These are phyloP conservation scores for Podaxis carcinomalis DNA, from an alignment of 768 basidiomycete species.

Conservation along the genomic window DNA sequence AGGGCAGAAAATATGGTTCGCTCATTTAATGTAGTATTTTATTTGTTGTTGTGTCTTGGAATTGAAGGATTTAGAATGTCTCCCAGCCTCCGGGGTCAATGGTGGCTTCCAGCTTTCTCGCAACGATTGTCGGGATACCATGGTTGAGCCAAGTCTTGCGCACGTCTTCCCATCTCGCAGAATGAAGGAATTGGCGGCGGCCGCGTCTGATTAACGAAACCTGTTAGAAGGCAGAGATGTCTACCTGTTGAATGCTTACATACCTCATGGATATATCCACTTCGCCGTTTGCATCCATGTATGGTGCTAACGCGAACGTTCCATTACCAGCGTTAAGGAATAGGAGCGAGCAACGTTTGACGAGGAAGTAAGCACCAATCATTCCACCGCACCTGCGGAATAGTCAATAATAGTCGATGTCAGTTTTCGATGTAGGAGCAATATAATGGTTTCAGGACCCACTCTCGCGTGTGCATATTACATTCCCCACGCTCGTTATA, in stretches of 20 bases:
- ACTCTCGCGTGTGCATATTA: conserved; percentile 95
- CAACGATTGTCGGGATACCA: conserved; percentile 84
- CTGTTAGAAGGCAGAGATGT: neutral
- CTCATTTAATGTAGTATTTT: no score
- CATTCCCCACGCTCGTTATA: conserved; percentile 83
- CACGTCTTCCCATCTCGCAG: conserved; percentile 85
- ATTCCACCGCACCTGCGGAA: conserved; percentile 79
- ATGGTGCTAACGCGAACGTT: conserved; percentile 83
- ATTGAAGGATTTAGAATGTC: conserved; percentile 46
- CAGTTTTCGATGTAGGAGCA: neutral
- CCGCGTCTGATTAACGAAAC: conserved; percentile 56
- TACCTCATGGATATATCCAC: conserved; percentile 90
- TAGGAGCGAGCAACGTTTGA: conserved; percentile 85
- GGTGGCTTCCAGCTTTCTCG: conserved; percentile 82
- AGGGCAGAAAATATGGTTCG: no score
- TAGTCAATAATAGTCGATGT: conserved; percentile 7
- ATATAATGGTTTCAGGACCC: conserved; percentile 29
- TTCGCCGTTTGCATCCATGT: conserved; percentile 93
- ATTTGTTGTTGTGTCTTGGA: no score
- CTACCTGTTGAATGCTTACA: conserved; percentile 14
- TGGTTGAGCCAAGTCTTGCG: conserved; percentile 89
- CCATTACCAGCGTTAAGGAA: conserved; percentile 89
- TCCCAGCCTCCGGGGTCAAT: conserved; percentile 96
- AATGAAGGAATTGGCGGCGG: conserved; percentile 83
- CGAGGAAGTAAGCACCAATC: conserved; percentile 85